phyloP scores from a whole-genome alignment of 2,329 filamentous ascomycete species.

The Pseudofabraea citricarpa region DNA sequence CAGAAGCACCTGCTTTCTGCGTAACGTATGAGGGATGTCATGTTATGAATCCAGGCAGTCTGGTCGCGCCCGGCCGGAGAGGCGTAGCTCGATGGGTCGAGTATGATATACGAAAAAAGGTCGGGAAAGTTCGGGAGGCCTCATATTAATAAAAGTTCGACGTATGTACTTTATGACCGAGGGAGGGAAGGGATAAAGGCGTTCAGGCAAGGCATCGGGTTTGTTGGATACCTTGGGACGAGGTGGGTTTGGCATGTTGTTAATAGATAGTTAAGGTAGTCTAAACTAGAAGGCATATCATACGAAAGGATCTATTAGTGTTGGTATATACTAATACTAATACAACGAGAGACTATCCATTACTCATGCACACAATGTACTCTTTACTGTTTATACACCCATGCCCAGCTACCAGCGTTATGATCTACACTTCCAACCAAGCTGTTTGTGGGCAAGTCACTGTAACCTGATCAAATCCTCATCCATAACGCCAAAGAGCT shows the following conservation, averaged over 20 bases:
- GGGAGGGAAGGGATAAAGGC: neutral
- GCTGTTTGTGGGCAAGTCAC: too few species aligned
- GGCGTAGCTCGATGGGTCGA: slow-evolving; percentile 80
- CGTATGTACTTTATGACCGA: too few species aligned
- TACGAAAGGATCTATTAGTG: neutral
- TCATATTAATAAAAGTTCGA: slow-evolving; percentile 23
- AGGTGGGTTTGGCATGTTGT: too few species aligned
- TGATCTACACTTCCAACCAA: too few species aligned
- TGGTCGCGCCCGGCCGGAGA: slow-evolving; percentile 66
- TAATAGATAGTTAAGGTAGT: too few species aligned
- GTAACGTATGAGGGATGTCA: slow-evolving; percentile 93
- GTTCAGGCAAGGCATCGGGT: slow-evolving; percentile 4
- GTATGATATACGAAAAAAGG: slow-evolving; percentile 55
- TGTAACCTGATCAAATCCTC: slow-evolving; percentile 54
- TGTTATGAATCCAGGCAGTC: slow-evolving; percentile 83
- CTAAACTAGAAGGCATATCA: neutral
- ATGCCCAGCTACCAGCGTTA: too few species aligned
- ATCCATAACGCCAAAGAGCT: slow-evolving; percentile 57
- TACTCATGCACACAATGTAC: too few species aligned
- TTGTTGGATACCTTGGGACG: too few species aligned
- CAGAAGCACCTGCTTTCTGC: slow-evolving; percentile 75
- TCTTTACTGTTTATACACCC: slow-evolving; percentile 1
- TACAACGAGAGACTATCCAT: neutral
- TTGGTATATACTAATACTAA: neutral
- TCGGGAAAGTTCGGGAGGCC: slow-evolving; percentile 25